These are phyloP conservation scores for Tetrapisispora nanseiensis DNA, from an alignment of 805 yeast genomes.

Conservation along the genomic window DNA sequence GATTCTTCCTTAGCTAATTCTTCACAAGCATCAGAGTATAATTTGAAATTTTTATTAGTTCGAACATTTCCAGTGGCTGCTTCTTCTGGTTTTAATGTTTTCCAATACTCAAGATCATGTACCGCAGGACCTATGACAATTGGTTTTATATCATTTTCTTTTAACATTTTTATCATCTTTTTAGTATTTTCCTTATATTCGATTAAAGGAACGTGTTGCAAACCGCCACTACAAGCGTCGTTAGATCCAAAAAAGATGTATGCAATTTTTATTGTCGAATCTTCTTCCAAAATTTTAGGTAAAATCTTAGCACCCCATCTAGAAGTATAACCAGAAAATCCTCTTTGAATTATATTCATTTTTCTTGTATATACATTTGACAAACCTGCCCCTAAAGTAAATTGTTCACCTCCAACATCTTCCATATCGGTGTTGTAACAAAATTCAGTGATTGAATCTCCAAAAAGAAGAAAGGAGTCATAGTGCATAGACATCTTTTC, in stretches of 20 bases:
- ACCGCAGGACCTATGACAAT: slow-evolving; percentile 57
- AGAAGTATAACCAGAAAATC: slow-evolving; percentile 68
- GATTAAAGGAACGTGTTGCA: slow-evolving; percentile 42
- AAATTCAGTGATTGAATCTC: slow-evolving; percentile 6
- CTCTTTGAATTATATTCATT: slow-evolving; percentile 62
- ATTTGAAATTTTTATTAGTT: slow-evolving; percentile 34
- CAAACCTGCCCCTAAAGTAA: slow-evolving; percentile 43
- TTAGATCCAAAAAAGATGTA: slow-evolving; percentile 76
- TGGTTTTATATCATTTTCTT: slow-evolving; percentile 37
- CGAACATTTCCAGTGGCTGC: slow-evolving; percentile 35
- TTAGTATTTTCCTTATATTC: slow-evolving; percentile 41
- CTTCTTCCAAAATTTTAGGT: slow-evolving; percentile 42
- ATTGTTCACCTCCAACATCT: slow-evolving; percentile 26
- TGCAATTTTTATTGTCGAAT: slow-evolving; percentile 36
- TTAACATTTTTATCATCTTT: slow-evolving; percentile 34
- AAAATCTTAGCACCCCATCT: slow-evolving; percentile 45
- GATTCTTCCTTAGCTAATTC: slow-evolving; percentile 34
- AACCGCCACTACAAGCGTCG: slow-evolving; percentile 45
- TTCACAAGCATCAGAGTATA: slow-evolving; percentile 43
- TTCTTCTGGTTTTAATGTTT: slow-evolving; percentile 26
- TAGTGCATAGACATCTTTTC: slow-evolving; percentile 1
- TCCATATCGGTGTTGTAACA: slow-evolving; percentile 10
- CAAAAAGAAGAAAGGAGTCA: slow-evolving; percentile 4
- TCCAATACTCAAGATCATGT: slow-evolving; percentile 40
- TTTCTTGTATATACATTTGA: slow-evolving; percentile 45